These are phyloP conservation scores for Graphilbum ipis-grandicollis DNA, from an alignment of 2,329 filamentous ascomycete species.

Conservation along the genomic window DNA sequence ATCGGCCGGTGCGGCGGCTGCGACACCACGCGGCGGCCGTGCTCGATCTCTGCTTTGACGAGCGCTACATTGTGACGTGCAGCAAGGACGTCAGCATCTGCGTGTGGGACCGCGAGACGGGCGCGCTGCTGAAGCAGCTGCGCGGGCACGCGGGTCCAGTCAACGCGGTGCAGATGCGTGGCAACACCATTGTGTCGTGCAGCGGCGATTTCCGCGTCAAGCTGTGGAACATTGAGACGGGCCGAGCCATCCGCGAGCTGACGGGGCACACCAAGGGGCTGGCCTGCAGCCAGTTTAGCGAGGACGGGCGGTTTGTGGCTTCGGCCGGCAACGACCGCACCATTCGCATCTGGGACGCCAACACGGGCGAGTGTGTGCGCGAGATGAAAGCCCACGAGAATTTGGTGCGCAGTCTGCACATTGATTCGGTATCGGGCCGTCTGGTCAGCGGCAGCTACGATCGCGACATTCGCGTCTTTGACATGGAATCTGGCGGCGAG, in stretches of 20 bases:
- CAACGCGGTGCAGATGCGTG: constrained; percentile 89
- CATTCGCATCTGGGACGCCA: constrained; percentile 91
- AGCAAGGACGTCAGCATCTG: constrained; percentile 92
- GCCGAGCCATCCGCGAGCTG: constrained; percentile 80
- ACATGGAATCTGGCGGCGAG: constrained; percentile 62
- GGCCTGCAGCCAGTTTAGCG: constrained; percentile 88
- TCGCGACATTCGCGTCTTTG: constrained; percentile 86
- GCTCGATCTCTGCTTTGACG: constrained; percentile 83
- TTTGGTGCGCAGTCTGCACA: constrained; percentile 76
- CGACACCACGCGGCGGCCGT: constrained; percentile 71
- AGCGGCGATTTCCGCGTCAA: constrained; percentile 87
- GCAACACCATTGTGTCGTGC: constrained; percentile 82
- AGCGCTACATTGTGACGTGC: constrained; percentile 86
- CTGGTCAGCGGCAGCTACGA: constrained; percentile 91
- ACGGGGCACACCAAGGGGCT: constrained; percentile 79
- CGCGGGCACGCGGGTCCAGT: constrained; percentile 80
- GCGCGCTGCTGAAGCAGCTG: constrained; percentile 58
- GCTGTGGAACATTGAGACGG: constrained; percentile 86
- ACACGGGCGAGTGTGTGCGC: constrained; percentile 68
- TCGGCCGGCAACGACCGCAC: constrained; percentile 90
- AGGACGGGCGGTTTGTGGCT: constrained; percentile 84
- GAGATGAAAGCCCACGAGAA: constrained; percentile 70
- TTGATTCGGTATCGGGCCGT: constrained; percentile 72
- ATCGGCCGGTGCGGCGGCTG: constrained; percentile 64
- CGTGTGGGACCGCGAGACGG: constrained; percentile 78